Conservation (phyloP, 176 grass and related monocot species). For the Bothriochloa decipiens region DNA sequence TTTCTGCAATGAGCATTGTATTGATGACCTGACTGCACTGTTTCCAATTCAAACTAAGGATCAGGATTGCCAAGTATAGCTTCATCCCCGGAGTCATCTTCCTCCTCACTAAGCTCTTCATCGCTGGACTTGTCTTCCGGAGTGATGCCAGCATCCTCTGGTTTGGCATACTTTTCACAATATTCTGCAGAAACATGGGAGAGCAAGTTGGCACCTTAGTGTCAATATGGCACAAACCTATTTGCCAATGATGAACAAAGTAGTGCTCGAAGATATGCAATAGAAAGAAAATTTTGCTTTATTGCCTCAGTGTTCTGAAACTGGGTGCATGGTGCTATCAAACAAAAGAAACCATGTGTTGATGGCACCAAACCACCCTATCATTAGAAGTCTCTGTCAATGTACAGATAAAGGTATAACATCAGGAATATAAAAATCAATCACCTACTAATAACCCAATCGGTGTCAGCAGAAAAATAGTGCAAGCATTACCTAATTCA, state of each 20-base stretch:
- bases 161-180: constrained; percentile 82
- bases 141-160: constrained; percentile 64
- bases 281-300: constrained; percentile 7
- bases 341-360: neutral
- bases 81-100: constrained; percentile 66
- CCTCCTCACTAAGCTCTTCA: constrained; percentile 82
- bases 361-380: neutral
- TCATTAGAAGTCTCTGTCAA: neutral
- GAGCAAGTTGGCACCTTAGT: neutral
- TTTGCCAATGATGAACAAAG: neutral
- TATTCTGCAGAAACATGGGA: constrained; percentile 55
- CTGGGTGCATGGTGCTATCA: neutral
- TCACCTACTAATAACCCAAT: neutral
- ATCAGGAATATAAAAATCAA: neutral
- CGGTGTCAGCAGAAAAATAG: neutral
- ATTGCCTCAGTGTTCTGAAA: neutral
- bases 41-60: constrained; percentile 52
- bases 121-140: constrained; percentile 79
- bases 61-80: constrained; percentile 80
- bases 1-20: constrained; percentile 56
- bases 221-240: neutral
- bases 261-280: neutral
- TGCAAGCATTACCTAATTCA: constrained; percentile 6
- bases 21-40: constrained; percentile 11
- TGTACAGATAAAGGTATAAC: neutral